Evolutionary conservation across 306 rosid species (phyloP), one percentile per base, ranked within the genome.

Genomic region (Malus orientalis): DNA sequence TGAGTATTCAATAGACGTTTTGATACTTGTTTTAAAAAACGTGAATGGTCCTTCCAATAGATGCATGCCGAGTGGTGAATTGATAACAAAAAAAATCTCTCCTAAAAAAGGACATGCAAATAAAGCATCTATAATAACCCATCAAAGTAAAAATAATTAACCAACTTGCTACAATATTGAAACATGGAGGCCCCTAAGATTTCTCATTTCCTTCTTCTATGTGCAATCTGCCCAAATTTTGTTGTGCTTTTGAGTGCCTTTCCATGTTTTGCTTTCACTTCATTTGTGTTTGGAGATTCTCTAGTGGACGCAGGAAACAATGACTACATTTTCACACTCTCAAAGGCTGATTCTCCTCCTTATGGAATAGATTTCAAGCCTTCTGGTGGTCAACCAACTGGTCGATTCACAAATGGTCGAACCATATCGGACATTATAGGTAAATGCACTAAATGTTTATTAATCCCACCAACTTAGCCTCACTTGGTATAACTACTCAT

Each of bases 241-340:
- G 11, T 49, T 33, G 16, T 72, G 8, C 60, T 38, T 12, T 42
- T 42, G 7, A 61, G 59, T 58, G 74, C 60, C n/a, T 42, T 25
- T 5, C 70, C 65, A 32, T 76, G 78, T 58, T 18, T 69, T 29
- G 67, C 72, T 55, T 83, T 74, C 74, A 84, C 86, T n/a, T 59
- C 85, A 5, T 88, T 84, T 22, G 91, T 88, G 63, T 88, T 88
- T 20, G 89, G 88, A 12, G 91, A 86, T 64, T 88, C 89, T 9
- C 84, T 88, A 4, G 89, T 88, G 4, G 91, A 88, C 25, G 84
- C 83, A 0, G 91, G 91, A 13, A 88, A 85, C 74, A 88, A 85
- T 22, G 83, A 88, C 77, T 88, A 85, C 71, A 76, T 88, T n/a
- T 85, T 88, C 73, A 83, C 89, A 6, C 82, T 88, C 25, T 83